Conservation (phyloP, 2,329 filamentous ascomycete species). For the Tetracladium maxilliforme region DNA sequence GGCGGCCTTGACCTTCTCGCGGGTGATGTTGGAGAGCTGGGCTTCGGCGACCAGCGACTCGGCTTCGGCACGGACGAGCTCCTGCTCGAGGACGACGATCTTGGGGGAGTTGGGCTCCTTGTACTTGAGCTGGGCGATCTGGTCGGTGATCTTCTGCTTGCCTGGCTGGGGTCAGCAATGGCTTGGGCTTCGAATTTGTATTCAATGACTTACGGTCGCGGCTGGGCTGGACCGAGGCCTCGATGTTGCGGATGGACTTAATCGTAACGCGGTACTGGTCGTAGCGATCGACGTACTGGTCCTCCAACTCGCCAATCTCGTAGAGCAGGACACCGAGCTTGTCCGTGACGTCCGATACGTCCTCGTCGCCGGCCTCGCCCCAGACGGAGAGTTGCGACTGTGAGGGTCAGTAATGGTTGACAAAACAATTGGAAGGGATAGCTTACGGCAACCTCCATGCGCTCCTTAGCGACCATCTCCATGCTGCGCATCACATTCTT, state of each 20-base stretch:
- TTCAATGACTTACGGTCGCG: slow-evolving; percentile 61
- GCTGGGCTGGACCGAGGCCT: slow-evolving; percentile 95
- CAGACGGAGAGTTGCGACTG: slow-evolving; percentile 86
- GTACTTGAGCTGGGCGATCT: slow-evolving; percentile 98
- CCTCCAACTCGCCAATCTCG: slow-evolving; percentile 95
- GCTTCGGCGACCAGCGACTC: slow-evolving; percentile 98
- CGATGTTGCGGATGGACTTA: slow-evolving; percentile 98
- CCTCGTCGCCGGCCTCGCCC: slow-evolving; percentile 91
- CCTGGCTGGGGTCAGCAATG: slow-evolving; percentile 30
- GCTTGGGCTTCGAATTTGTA: neutral
- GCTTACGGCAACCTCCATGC: slow-evolving; percentile 95
- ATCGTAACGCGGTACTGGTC: slow-evolving; percentile 98
- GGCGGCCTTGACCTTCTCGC: slow-evolving; percentile 96
- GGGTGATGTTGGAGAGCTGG: slow-evolving; percentile 97
- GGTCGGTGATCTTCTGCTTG: slow-evolving; percentile 98
- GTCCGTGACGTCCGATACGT: slow-evolving; percentile 97
- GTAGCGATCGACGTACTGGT: slow-evolving; percentile 96
- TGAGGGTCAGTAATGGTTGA: slow-evolving; percentile 7
- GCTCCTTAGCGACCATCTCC: slow-evolving; percentile 85
- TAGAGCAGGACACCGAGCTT: slow-evolving; percentile 96
- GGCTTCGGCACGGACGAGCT: slow-evolving; percentile 93
- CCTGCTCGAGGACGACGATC: slow-evolving; percentile 95
- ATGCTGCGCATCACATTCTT: slow-evolving; percentile 99
- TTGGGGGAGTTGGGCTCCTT: slow-evolving; percentile 97
- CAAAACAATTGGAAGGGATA: slow-evolving; percentile 5